phyloP scores from a whole-genome alignment of 768 basidiomycete species.

The Lentinus tigrinus region DNA sequence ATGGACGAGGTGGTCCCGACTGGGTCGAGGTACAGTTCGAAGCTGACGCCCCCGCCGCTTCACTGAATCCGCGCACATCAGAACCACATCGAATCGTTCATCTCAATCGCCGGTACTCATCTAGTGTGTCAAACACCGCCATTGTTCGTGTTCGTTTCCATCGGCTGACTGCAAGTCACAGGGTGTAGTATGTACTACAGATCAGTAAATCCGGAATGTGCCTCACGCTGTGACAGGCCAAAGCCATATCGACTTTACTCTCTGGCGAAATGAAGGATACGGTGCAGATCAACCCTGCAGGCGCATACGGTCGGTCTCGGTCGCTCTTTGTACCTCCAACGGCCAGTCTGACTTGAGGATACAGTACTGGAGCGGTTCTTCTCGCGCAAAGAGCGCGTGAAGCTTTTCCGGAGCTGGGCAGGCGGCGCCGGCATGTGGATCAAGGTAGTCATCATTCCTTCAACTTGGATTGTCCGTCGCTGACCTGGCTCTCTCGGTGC shows the following conservation, averaged over 20 bases:
- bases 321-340: neutral
- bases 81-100: conserved; percentile 83
- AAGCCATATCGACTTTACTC: conserved; percentile 93
- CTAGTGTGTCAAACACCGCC: conserved; percentile 46
- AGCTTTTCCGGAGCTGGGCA: conserved; percentile 92
- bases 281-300: conserved; percentile 80
- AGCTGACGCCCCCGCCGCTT: neutral
- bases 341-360: neutral
- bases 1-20: conserved; percentile 76
- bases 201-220: neutral
- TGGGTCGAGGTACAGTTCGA: conserved; percentile 81
- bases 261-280: conserved; percentile 97
- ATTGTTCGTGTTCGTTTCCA: neutral
- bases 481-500: too few relatives aligned
- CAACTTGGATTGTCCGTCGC: neutral
- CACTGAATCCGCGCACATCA: conserved; percentile 24
- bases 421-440: conserved; percentile 94
- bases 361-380: conserved; percentile 86
- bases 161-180: conserved; percentile 26
- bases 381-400: conserved; percentile 83
- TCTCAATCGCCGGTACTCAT: conserved; percentile 85
- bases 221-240: conserved; percentile 50
- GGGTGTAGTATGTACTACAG: conserved; percentile 63
- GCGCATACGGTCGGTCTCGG: conserved; percentile 58
- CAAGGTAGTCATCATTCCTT: conserved; percentile 48